A percentile compares a stretch with the other conserved stretches of the same genome.
These are phyloP conservation scores for Zea mays DNA, from an alignment of 176 grass and related monocot genomes.

Conservation along the genomic window Zm-B73-REFERENCE-NAM-5.0 NC_050100.1:222460001-222460500, in stretches of 20 bases:
- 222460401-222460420: background rate
- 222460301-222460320: background rate
- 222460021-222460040: background rate
- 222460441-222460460: constrained; percentile 7
- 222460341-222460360: no score
- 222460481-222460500: no score
- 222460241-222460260: constrained; percentile 22
- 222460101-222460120: constrained; percentile 29
- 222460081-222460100: constrained; percentile 40
- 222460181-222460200: background rate
- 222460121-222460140: background rate
- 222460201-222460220: background rate
- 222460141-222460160: background rate
- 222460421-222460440: background rate
- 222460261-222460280: constrained; percentile 26
- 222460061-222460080: background rate
- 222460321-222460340: background rate
- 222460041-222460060: background rate
- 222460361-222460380: background rate
- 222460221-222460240: background rate
- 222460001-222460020: no score
- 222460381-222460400: background rate
- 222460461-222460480: constrained; percentile 19
- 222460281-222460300: constrained; percentile 33
- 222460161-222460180: background rate